Evolutionary conservation across 148 eudicot genomes (phyloP).

Genomic region (Limonium bicolor): DNA sequence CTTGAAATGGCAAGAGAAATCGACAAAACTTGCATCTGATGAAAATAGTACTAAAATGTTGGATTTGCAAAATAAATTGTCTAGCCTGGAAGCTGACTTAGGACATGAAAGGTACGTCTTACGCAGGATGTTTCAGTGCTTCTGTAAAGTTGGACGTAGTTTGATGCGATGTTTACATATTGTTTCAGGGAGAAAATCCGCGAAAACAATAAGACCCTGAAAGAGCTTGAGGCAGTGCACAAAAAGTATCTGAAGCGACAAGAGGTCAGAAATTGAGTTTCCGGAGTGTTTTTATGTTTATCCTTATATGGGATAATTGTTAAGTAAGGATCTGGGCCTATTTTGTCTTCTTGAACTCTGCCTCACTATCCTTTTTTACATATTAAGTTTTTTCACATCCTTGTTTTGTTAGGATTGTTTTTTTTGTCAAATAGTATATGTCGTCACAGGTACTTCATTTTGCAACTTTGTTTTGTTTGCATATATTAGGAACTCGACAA

Average conservation of each 20-base stretch:
- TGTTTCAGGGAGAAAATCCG: conserved; percentile 60
- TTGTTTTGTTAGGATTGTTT: not conserved
- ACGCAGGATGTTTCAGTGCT: too few relatives aligned
- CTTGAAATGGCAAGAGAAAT: conserved; percentile 93
- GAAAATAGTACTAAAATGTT: conserved; percentile 33
- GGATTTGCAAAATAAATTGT: conserved; percentile 41
- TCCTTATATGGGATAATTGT: too few relatives aligned
- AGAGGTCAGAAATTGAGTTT: too few relatives aligned
- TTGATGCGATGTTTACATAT: too few relatives aligned
- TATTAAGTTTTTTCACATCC: not conserved
- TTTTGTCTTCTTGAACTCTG: too few relatives aligned
- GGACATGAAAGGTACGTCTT: conserved; percentile 51
- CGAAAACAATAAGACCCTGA: conserved; percentile 44
- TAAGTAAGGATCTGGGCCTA: too few relatives aligned
- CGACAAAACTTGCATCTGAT: conserved; percentile 68
- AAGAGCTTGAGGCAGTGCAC: conserved; percentile 72
- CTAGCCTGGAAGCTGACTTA: conserved; percentile 52
- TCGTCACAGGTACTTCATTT: not conserved
- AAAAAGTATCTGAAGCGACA: conserved; percentile 54
- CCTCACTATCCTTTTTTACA: too few relatives aligned
- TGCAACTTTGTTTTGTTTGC: conserved; percentile 1
- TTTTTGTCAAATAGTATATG: not conserved
- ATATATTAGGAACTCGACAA: conserved; percentile 63
- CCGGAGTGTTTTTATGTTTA: too few relatives aligned
- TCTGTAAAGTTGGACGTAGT: too few relatives aligned